phyloP scores from a whole-genome alignment of 805 yeast genomes.

The Phaffomyces thermotolerans region DNA sequence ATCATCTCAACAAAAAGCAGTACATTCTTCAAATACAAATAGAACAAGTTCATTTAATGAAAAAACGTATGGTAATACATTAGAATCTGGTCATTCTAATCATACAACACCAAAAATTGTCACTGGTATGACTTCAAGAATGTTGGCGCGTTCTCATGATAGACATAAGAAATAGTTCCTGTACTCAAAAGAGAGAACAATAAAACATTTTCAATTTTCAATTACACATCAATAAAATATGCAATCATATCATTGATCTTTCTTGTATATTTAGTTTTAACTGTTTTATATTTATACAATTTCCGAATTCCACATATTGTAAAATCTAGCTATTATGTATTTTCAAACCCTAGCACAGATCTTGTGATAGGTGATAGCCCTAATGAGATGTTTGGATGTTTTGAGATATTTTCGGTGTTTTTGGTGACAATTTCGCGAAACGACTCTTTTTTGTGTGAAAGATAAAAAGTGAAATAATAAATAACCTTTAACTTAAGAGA shows the following conservation, averaged over 20 bases:
- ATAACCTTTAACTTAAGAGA: conserved; percentile 1
- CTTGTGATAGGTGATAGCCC: conserved; percentile 5
- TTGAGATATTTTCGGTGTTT: conserved; percentile 1
- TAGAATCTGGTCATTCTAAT: neutral
- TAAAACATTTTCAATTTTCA: no score
- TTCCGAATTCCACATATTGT: neutral
- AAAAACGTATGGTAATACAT: conserved; percentile 1
- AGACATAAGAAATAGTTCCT: conserved; percentile 25
- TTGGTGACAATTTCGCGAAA: conserved; percentile 2
- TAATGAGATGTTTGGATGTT: conserved; percentile 9
- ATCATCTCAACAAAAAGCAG: conserved; percentile 4
- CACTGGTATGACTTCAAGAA: conserved; percentile 53
- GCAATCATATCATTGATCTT: no score
- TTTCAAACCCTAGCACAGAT: neutral
- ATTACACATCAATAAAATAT: no score
- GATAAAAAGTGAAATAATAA: conserved; percentile 22
- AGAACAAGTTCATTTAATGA: conserved; percentile 8
- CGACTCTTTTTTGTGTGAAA: conserved; percentile 14
- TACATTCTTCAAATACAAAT: neutral
- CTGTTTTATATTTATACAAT: no score
- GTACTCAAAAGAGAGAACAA: neutral
- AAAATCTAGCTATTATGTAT: neutral
- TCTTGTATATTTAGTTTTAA: no score
- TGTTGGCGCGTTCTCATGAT: conserved; percentile 50
- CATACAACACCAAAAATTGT: conserved; percentile 23